Conservation (phyloP, 2,329 filamentous ascomycete genomes). For the Graphium sp. region DNA sequence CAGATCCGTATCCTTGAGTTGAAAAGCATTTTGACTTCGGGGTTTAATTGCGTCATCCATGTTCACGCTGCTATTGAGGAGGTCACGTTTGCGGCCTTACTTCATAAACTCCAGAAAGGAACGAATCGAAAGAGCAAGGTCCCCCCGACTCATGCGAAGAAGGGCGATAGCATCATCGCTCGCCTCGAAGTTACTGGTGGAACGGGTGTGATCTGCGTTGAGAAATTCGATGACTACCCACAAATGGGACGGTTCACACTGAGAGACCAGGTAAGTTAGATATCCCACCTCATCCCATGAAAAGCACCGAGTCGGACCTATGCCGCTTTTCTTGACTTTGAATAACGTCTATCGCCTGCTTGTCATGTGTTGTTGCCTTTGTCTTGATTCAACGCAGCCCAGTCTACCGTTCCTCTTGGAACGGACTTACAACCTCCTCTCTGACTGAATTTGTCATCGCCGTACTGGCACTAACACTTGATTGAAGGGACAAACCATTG, state of each 20-base stretch:
- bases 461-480: slow-evolving; percentile 10
- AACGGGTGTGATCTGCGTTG: slow-evolving; percentile 77
- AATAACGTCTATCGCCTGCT: no score
- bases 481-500: slow-evolving; percentile 85
- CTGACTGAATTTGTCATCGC: background rate
- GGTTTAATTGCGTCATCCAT: slow-evolving; percentile 96
- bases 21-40: slow-evolving; percentile 83
- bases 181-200: slow-evolving; percentile 75
- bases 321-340: slow-evolving; percentile 7
- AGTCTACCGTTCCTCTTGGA: no score
- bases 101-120: slow-evolving; percentile 93
- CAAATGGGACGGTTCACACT: slow-evolving; percentile 86
- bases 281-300: background rate
- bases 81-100: slow-evolving; percentile 71
- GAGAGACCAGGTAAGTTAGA: slow-evolving; percentile 56
- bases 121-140: slow-evolving; percentile 88
- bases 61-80: slow-evolving; percentile 97
- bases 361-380: no score
- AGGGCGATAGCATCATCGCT: slow-evolving; percentile 72
- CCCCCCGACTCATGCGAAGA: slow-evolving; percentile 80
- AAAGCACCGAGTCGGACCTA: background rate
- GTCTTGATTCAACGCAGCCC: no score
- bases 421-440: slow-evolving; percentile 3
- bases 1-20: slow-evolving; percentile 92
- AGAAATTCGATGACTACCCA: slow-evolving; percentile 89